phyloP scores from a whole-genome alignment of 2,329 filamentous ascomycete species.

The Claviceps sp. region DNA sequence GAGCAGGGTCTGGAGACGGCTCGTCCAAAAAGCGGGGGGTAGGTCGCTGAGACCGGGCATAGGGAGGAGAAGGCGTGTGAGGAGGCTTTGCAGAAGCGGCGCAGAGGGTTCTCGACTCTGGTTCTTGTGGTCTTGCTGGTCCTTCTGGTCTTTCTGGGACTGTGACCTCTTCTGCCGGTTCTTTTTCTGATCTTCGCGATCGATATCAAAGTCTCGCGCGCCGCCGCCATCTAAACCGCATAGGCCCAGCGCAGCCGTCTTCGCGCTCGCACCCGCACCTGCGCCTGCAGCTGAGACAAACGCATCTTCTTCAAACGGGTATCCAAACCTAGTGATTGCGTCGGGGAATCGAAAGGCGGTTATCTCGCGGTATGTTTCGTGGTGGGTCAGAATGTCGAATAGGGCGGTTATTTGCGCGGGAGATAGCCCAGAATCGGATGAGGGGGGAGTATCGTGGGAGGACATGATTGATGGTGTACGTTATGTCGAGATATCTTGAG shows the following conservation, averaged over 20 bases:
- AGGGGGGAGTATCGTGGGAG: background rate
- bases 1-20: constrained; percentile 46
- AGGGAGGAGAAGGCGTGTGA: constrained; percentile 49
- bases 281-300: too few relatives aligned
- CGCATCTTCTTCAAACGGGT: constrained; percentile 40
- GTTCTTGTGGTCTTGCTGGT: background rate
- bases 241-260: background rate
- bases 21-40: constrained; percentile 49
- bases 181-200: too few relatives aligned
- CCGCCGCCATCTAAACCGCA: too few relatives aligned
- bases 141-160: too few relatives aligned
- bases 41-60: constrained; percentile 55
- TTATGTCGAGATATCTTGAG: background rate
- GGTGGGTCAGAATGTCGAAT: constrained; percentile 46
- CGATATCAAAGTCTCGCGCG: too few relatives aligned
- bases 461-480: background rate
- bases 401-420: constrained; percentile 35
- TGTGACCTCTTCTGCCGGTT: too few relatives aligned
- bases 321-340: constrained; percentile 54
- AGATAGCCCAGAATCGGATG: background rate
- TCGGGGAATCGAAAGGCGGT: constrained; percentile 54
- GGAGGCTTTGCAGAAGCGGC: constrained; percentile 55
- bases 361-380: constrained; percentile 54
- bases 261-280: constrained; percentile 10
- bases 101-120: constrained; percentile 20